A percentile compares a stretch with the other conserved stretches of the same genome.
phyloP scores from a whole-genome alignment of 2,329 filamentous ascomycete species.

The Ambrosiella cleistominuta region DNA sequence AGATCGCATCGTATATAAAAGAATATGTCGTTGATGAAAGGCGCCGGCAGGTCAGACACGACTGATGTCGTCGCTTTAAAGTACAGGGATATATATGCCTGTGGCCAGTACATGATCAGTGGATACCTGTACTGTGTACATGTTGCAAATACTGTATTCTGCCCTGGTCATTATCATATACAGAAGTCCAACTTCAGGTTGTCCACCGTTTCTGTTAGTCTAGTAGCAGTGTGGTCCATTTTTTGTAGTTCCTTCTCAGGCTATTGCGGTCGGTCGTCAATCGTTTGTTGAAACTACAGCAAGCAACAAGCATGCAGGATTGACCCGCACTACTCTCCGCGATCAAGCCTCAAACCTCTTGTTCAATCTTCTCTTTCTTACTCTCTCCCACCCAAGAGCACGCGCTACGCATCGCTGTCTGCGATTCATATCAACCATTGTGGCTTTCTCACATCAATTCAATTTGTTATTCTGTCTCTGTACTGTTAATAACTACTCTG shows the following conservation, averaged over 20 bases:
- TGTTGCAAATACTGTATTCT: neutral
- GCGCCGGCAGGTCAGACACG: neutral
- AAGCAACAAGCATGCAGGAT: slow-evolving; percentile 2
- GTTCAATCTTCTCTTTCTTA: slow-evolving; percentile 5
- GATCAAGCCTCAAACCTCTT: slow-evolving; percentile 7
- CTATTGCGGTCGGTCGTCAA: neutral
- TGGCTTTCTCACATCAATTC: neutral
- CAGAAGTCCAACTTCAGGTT: neutral
- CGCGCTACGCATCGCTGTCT: neutral
- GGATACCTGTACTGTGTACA: neutral
- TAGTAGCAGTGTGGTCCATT: neutral
- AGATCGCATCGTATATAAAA: neutral
- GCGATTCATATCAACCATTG: neutral
- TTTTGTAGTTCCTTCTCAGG: neutral
- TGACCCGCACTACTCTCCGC: slow-evolving; percentile 9
- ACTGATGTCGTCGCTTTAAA: slow-evolving; percentile 14
- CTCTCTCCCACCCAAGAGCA: neutral
- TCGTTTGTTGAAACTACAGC: neutral
- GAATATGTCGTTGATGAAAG: neutral
- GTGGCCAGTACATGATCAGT: neutral
- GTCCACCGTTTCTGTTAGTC: neutral
- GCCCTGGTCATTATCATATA: neutral
- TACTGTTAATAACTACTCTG: neutral
- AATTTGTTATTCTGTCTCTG: neutral
- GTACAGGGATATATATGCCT: slow-evolving; percentile 6